Evolutionary conservation across 768 basidiomycete species (phyloP).

Genomic region (Lentinula sp.): DNA sequence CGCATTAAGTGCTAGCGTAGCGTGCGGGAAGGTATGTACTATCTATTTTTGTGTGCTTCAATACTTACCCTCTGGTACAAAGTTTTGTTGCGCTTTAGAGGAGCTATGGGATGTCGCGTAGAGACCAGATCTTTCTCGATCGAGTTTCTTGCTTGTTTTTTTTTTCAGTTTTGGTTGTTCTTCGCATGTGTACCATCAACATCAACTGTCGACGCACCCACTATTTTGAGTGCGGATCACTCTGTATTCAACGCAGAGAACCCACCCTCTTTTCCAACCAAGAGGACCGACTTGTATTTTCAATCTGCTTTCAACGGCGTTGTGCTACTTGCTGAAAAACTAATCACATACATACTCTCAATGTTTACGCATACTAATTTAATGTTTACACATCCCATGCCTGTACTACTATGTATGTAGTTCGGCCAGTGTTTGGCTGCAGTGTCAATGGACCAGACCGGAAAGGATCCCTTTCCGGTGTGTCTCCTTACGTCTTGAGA

Average conservation of each 20-base stretch:
- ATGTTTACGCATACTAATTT: not conserved
- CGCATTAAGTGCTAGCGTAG: slow-evolving; percentile 86
- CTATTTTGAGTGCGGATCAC: not conserved
- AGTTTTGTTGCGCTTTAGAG: slow-evolving; percentile 91
- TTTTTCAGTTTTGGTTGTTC: not conserved
- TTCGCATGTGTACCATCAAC: slow-evolving; percentile 2
- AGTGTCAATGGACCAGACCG: not conserved
- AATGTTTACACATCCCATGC: not conserved
- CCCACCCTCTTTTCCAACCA: not conserved
- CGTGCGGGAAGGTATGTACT: slow-evolving; percentile 83
- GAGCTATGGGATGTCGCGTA: slow-evolving; percentile 93
- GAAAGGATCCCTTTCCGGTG: too few species aligned
- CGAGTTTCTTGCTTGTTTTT: not conserved
- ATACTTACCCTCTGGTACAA: slow-evolving; percentile 3
- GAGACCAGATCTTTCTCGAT: slow-evolving; percentile 8
- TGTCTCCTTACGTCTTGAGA: too few species aligned
- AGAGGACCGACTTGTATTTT: not conserved
- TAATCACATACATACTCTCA: not conserved
- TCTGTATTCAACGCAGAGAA: slow-evolving; percentile 6
- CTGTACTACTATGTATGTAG: not conserved
- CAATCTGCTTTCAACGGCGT: not conserved
- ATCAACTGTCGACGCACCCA: slow-evolving; percentile 5
- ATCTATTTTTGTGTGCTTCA: not conserved
- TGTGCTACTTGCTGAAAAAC: not conserved
- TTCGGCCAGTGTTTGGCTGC: not conserved